Percentiles rank a stretch among this genome's conserved stretches.
These are phyloP conservation scores for Planoprotostelium fungivorum DNA, from an alignment of 78 protist genomes.

Conservation along the genomic window DNA sequence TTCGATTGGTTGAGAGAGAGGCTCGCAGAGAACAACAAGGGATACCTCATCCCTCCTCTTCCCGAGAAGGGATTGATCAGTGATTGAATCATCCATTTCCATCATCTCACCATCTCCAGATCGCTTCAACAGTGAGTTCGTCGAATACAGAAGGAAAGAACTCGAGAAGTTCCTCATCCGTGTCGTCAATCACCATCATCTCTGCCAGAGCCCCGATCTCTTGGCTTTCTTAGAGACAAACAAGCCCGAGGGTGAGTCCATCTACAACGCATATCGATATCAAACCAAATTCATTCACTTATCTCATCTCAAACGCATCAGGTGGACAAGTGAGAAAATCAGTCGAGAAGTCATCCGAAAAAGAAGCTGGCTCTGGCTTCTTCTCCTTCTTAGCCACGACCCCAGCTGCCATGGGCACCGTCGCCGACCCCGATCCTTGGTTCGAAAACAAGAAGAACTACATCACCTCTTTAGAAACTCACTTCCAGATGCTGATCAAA, in stretches of 20 bases:
- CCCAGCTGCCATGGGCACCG: slow-evolving; percentile 26
- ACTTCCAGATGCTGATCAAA: not conserved
- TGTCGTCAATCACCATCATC: slow-evolving; percentile 30
- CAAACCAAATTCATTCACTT: not conserved
- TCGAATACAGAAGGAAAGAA: slow-evolving; percentile 51
- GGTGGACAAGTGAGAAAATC: slow-evolving; percentile 17
- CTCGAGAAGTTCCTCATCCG: slow-evolving; percentile 54
- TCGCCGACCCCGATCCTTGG: slow-evolving; percentile 53
- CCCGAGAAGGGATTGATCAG: slow-evolving; percentile 59
- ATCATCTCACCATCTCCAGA: not conserved
- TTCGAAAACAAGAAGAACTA: slow-evolving; percentile 56
- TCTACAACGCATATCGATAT: slow-evolving; percentile 6
- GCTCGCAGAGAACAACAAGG: slow-evolving; percentile 51
- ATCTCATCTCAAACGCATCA: slow-evolving; percentile 20
- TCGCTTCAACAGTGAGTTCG: slow-evolving; percentile 41
- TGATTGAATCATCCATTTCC: not conserved
- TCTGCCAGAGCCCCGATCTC: slow-evolving; percentile 29
- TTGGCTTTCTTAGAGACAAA: slow-evolving; percentile 35
- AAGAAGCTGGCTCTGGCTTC: slow-evolving; percentile 21
- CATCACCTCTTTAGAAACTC: slow-evolving; percentile 24
- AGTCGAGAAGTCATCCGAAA: not conserved
- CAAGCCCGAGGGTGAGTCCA: slow-evolving; percentile 21
- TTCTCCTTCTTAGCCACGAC: not conserved
- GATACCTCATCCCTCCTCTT: slow-evolving; percentile 40
- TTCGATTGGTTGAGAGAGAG: slow-evolving; percentile 50